Evolutionary conservation across 495 filamentous ascomycete genomes (phyloP).

Genomic region (Tuber umbilicatum): DNA sequence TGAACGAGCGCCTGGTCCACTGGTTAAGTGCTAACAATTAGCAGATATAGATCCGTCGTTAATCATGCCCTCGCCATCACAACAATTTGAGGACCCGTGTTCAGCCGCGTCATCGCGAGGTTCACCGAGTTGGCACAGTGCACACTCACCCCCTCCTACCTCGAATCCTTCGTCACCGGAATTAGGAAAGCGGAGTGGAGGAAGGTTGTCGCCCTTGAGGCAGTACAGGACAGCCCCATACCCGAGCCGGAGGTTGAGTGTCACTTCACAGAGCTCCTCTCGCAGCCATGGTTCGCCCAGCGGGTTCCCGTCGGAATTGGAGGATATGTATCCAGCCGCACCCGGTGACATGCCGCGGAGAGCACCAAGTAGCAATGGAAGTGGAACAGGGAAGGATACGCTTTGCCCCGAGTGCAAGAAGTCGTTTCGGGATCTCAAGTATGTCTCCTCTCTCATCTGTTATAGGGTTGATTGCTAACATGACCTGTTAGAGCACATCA

Average conservation of each 20-base stretch:
- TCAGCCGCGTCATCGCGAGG: constrained; percentile 32
- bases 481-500: constrained; percentile 69
- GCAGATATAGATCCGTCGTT: constrained; percentile 36
- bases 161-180: constrained; percentile 39
- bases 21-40: constrained; percentile 10
- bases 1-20: not conserved
- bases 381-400: constrained; percentile 35
- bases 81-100: constrained; percentile 25
- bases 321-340: constrained; percentile 14
- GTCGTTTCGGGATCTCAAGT: constrained; percentile 38
- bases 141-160: constrained; percentile 33
- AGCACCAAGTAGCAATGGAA: constrained; percentile 28
- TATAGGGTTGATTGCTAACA: constrained; percentile 38
- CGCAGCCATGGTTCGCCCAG: constrained; percentile 31
- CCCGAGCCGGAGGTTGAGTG: constrained; percentile 27
- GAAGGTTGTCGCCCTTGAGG: constrained; percentile 7
- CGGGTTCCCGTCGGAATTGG: constrained; percentile 16
- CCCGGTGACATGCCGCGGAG: constrained; percentile 18
- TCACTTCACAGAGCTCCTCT: constrained; percentile 36
- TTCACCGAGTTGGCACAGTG: constrained; percentile 34
- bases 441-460: not conserved
- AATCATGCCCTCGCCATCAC: constrained; percentile 33
- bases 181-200: constrained; percentile 21
- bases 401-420: constrained; percentile 40
- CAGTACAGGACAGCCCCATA: constrained; percentile 27